These are phyloP conservation scores for Hordeum marinum DNA, from an alignment of 176 grass and related monocot genomes.

Conservation along the genomic window DNA sequence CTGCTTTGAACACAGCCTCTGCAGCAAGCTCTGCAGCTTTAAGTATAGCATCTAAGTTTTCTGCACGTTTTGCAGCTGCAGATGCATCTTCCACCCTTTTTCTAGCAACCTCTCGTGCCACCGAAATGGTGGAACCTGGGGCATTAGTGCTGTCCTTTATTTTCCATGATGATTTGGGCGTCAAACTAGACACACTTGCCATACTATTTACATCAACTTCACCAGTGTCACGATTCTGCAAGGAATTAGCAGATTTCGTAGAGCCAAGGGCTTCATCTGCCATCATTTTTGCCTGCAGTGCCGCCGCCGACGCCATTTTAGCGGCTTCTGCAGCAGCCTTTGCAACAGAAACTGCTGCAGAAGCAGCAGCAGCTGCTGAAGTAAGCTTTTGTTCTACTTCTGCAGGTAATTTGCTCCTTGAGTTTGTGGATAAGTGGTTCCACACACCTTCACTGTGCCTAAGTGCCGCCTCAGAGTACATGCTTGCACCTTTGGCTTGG, in stretches of 20 bases:
- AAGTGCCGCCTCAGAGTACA: conserved; percentile 50
- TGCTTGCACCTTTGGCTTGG: conserved; percentile 59
- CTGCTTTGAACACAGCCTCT: conserved; percentile 80
- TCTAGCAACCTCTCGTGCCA: conserved; percentile 78
- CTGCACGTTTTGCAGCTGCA: conserved; percentile 83
- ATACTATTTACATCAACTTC: conserved; percentile 30
- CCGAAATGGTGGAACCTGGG: conserved; percentile 62
- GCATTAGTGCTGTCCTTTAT: conserved; percentile 35
- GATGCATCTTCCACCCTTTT: conserved; percentile 89
- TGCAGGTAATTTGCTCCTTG: conserved; percentile 44
- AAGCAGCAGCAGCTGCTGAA: conserved; percentile 77
- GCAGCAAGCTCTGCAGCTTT: conserved; percentile 94
- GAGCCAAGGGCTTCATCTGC: conserved; percentile 66
- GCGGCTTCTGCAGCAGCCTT: conserved; percentile 88
- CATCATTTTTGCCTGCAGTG: conserved; percentile 90
- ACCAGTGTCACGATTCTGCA: conserved; percentile 15
- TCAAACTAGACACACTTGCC: conserved; percentile 17
- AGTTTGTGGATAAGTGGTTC: conserved; percentile 51
- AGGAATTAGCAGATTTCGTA: conserved; percentile 16
- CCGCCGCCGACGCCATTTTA: conserved; percentile 84
- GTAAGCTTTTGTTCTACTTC: conserved; percentile 82
- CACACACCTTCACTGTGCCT: conserved; percentile 73
- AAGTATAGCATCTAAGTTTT: conserved; percentile 89
- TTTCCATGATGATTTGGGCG: conserved; percentile 43
- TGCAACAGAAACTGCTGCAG: conserved; percentile 84